A percentile compares a stretch with the other conserved stretches of the same genome.
These are phyloP conservation scores for Gaultheria prostrata DNA, from an alignment of 148 eudicot species.

Conservation along the genomic window DNA sequence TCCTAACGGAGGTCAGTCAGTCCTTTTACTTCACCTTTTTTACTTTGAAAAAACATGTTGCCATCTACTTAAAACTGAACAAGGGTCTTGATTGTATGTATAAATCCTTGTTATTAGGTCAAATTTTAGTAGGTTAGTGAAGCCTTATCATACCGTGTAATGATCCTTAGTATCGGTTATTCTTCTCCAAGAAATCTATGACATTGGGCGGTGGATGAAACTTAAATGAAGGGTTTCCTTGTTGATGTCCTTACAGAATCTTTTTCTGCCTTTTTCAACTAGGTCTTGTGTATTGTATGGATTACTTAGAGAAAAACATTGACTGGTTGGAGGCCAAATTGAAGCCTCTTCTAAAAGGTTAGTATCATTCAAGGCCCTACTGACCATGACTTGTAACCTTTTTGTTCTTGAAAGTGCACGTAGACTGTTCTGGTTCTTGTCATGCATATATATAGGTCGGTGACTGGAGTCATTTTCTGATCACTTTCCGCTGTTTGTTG, in stretches of 20 bases:
- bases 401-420: neutral
- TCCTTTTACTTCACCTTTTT: neutral
- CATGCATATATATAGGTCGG: neutral
- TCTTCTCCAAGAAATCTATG: neutral
- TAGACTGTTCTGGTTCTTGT: neutral
- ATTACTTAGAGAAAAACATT: slow-evolving; percentile 89
- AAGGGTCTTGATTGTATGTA: neutral
- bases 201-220: neutral
- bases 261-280: neutral
- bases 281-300: slow-evolving; percentile 99
- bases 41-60: neutral
- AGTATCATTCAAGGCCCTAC: slow-evolving; percentile 10
- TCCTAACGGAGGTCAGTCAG: slow-evolving; percentile 91
- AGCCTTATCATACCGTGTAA: neutral
- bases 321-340: slow-evolving; percentile 90
- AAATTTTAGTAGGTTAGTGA: neutral
- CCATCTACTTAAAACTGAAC: neutral
- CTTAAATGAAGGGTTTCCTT: slow-evolving; percentile 9
- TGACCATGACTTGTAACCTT: neutral
- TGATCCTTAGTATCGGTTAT: neutral
- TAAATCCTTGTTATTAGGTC: neutral
- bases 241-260: slow-evolving; percentile 6
- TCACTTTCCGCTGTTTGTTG: neutral
- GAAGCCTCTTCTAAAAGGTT: slow-evolving; percentile 89
- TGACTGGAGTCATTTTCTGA: neutral